phyloP scores from a whole-genome alignment of 1,139 yeast species.

The Yamadazyma songkhlaensis region DNA sequence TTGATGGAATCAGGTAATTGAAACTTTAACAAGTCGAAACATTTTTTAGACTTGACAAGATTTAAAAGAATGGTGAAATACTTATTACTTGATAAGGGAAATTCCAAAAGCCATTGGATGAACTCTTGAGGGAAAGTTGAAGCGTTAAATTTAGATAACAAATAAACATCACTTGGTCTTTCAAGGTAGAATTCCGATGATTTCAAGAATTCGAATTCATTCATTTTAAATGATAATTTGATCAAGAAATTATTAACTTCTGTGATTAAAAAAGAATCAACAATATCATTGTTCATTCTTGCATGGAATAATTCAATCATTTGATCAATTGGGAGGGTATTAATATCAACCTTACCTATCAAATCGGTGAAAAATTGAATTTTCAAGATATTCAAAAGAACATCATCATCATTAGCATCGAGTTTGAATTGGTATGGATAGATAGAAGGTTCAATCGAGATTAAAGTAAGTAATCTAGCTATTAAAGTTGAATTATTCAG shows the following conservation, averaged over 20 bases:
- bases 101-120: conserved; percentile 16
- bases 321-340: conserved; percentile 6
- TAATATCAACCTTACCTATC: conserved; percentile 9
- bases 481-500: conserved; percentile 15
- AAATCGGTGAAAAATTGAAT: conserved; percentile 28
- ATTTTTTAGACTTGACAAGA: conserved; percentile 17
- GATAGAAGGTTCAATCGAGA: conserved; percentile 15
- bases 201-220: conserved; percentile 9
- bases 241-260: conserved; percentile 20
- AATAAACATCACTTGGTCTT: conserved; percentile 19
- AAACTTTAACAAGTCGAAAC: conserved; percentile 20
- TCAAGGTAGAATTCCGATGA: conserved; percentile 10
- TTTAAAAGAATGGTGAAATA: conserved; percentile 32
- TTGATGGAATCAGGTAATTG: conserved; percentile 18
- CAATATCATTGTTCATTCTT: conserved; percentile 12
- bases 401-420: conserved; percentile 18
- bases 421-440: conserved; percentile 8
- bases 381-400: conserved; percentile 23
- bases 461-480: conserved; percentile 25
- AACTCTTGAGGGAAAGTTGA: conserved; percentile 15
- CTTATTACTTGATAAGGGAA: conserved; percentile 20
- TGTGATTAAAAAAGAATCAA: conserved; percentile 15
- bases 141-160: conserved; percentile 25
- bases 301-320: conserved; percentile 10
- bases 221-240: conserved; percentile 15